A percentile compares a stretch with the other conserved stretches of the same genome.
These are phyloP conservation scores for Fusarium paranaense DNA, from an alignment of 2,329 filamentous ascomycete genomes.

Conservation along the genomic window DNA sequence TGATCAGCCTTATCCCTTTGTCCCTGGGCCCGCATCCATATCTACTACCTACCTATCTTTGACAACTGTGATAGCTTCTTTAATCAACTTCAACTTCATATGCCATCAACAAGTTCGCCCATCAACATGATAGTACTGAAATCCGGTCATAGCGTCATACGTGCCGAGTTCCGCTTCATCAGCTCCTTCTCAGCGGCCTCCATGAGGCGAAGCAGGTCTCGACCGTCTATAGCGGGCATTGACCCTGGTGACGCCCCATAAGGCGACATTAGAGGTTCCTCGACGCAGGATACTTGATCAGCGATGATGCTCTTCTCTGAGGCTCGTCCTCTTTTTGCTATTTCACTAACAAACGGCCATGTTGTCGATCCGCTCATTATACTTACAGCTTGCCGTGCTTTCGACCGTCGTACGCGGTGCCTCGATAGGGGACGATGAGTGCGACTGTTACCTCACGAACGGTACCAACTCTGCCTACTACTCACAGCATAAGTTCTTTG, in stretches of 20 bases:
- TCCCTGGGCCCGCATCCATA: background rate
- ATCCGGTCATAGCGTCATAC: background rate
- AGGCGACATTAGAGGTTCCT: slow-evolving; percentile 1
- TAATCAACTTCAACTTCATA: background rate
- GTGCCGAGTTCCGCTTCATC: background rate
- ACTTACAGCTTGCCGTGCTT: slow-evolving; percentile 17
- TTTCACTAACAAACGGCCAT: slow-evolving; percentile 6
- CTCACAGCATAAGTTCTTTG: slow-evolving; percentile 60
- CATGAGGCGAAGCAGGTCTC: slow-evolving; percentile 37
- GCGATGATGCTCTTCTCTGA: background rate
- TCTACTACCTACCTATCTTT: too few species aligned
- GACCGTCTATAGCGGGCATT: slow-evolving; percentile 18
- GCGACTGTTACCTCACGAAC: slow-evolving; percentile 63
- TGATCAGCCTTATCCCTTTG: slow-evolving; percentile 5
- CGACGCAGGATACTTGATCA: background rate
- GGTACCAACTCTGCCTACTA: slow-evolving; percentile 58
- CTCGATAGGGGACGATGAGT: slow-evolving; percentile 47
- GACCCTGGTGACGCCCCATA: slow-evolving; percentile 2
- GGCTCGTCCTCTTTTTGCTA: background rate
- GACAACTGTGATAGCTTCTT: background rate
- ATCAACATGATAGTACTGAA: background rate
- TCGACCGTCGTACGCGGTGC: background rate
- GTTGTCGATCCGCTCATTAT: slow-evolving; percentile 9
- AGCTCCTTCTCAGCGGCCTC: slow-evolving; percentile 22
- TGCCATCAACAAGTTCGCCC: background rate